These are phyloP conservation scores for Yamagishiella unicocca DNA, from an alignment of 139 green algal genomes.

Conservation along the genomic window DNA sequence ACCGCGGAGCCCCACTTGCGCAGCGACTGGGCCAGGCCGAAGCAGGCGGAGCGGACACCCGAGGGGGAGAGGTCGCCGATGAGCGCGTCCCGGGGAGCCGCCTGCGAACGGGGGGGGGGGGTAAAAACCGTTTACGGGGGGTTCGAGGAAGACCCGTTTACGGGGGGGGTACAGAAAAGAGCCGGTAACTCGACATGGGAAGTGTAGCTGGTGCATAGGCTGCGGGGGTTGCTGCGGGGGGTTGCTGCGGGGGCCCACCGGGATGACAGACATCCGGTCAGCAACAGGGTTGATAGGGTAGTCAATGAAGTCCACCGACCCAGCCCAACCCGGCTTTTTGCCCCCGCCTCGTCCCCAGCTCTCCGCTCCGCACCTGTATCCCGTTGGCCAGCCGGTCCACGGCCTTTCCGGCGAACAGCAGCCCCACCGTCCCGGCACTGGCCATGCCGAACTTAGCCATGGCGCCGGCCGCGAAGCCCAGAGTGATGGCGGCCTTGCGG, in stretches of 20 bases:
- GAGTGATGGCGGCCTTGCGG: conserved; percentile 72
- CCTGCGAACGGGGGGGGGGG: conserved; percentile 40
- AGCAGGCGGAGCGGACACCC: conserved; percentile 65
- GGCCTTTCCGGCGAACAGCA: conserved; percentile 70
- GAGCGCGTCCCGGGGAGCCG: conserved; percentile 71
- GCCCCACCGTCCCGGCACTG: conserved; percentile 43
- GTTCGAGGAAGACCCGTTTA: no score
- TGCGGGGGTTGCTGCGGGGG: not conserved
- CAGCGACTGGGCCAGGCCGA: conserved; percentile 73
- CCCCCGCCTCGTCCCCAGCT: no score
- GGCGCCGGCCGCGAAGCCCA: conserved; percentile 71
- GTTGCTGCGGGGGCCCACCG: not conserved
- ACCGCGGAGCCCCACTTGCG: conserved; percentile 73
- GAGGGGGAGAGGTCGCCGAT: conserved; percentile 69
- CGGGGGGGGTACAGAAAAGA: no score
- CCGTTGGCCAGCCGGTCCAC: conserved; percentile 74
- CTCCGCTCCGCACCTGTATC: conserved; percentile 60
- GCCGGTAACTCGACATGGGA: no score
- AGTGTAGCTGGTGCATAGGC: not conserved
- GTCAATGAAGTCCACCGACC: not conserved
- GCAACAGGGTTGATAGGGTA: not conserved
- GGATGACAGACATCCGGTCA: no score
- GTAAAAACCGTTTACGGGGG: not conserved
- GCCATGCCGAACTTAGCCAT: conserved; percentile 72
- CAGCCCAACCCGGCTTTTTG: not conserved